Conservation (phyloP, 179 eudicot genomes). For the Corrigiola litoralis region DNA sequence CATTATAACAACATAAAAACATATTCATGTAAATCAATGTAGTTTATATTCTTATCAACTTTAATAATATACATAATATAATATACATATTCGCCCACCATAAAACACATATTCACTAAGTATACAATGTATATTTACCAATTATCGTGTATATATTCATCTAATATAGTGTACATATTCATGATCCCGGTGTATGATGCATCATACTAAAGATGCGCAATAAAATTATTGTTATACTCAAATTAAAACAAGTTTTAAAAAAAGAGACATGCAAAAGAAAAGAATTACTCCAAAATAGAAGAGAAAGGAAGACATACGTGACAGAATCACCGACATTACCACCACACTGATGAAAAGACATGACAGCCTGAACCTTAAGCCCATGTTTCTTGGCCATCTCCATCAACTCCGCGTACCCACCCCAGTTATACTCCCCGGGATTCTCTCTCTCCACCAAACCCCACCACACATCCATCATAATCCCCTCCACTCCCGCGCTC, state of each 20-base stretch:
- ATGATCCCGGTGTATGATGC: no score
- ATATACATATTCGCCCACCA: no score
- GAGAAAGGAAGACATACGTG: slow-evolving; percentile 43
- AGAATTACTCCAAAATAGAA: background rate
- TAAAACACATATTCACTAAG: no score
- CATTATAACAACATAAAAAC: no score
- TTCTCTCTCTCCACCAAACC: slow-evolving; percentile 86
- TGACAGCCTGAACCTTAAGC: slow-evolving; percentile 87
- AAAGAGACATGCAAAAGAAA: background rate
- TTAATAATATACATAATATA: no score
- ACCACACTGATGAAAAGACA: slow-evolving; percentile 96
- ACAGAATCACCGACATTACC: slow-evolving; percentile 95
- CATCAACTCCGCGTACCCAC: slow-evolving; percentile 71
- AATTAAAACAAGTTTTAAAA: background rate
- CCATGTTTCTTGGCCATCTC: slow-evolving; percentile 80
- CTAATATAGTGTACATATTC: no score
- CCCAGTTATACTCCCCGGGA: slow-evolving; percentile 87
- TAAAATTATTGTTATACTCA: no score
- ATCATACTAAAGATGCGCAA: no score
- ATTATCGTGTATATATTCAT: no score
- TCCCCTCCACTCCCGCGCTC: slow-evolving; percentile 92
- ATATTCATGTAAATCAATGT: no score
- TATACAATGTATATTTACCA: no score
- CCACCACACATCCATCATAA: slow-evolving; percentile 99
- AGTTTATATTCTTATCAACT: no score